Conservation (phyloP, 768 basidiomycete species). For the Termitomyces sp. region DNA sequence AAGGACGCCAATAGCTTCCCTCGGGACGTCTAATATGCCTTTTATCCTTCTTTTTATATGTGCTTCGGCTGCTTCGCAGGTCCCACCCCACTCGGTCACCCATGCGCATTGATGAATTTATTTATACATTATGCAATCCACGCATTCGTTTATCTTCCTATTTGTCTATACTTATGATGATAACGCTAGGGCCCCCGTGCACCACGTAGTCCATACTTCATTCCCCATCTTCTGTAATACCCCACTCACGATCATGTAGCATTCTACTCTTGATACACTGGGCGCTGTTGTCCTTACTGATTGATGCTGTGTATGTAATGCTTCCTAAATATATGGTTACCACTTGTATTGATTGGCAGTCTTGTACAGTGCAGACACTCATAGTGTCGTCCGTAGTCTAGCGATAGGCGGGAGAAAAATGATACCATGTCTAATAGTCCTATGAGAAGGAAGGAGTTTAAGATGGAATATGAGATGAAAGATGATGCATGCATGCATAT, state of each 20-base stretch:
- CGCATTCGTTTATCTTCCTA: constrained; percentile 3
- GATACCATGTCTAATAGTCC: constrained; percentile 18
- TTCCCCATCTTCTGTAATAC: not conserved
- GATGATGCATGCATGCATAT: too few relatives aligned
- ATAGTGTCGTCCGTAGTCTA: constrained; percentile 13
- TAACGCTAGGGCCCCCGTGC: not conserved
- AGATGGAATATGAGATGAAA: not conserved
- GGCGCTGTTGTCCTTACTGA: constrained; percentile 5
- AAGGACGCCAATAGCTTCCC: not conserved
- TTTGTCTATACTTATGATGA: constrained; percentile 7
- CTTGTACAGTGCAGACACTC: constrained; percentile 23
- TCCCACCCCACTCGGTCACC: too few relatives aligned
- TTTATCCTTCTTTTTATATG: not conserved
- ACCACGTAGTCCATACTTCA: constrained; percentile 4
- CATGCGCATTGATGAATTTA: not conserved
- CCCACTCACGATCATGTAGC: constrained; percentile 1
- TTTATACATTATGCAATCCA: constrained; percentile 10
- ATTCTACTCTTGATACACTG: not conserved
- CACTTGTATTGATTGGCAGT: constrained; percentile 20
- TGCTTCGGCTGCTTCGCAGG: not conserved
- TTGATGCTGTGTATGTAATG: constrained; percentile 8
- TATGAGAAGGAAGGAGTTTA: not conserved
- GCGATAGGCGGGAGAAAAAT: constrained; percentile 6
- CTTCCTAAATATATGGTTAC: constrained; percentile 12
- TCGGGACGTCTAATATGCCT: constrained; percentile 8